phyloP scores from a whole-genome alignment of 2,329 filamentous ascomycete species.

The Leptodontidium sp. region DNA sequence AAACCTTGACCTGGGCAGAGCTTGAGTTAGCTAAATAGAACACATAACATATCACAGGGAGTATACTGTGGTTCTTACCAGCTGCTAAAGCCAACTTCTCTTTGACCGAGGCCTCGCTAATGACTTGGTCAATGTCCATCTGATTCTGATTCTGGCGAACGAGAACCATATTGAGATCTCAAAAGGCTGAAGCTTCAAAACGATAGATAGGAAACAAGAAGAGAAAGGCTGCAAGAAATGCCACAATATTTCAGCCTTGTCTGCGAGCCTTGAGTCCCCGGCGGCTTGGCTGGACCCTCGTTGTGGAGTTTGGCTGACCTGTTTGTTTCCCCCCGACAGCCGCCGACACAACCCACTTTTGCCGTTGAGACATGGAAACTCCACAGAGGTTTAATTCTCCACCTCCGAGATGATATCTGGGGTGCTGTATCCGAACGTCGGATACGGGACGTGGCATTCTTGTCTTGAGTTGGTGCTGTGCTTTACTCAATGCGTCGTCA shows the following conservation, averaged over 20 bases:
- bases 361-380: background rate
- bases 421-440: background rate
- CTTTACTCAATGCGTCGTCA: background rate
- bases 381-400: constrained; percentile 3
- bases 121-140: constrained; percentile 11
- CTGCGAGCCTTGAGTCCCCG: background rate
- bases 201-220: background rate
- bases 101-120: constrained; percentile 8
- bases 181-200: background rate
- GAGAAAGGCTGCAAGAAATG: constrained; percentile 11
- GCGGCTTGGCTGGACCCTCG: background rate
- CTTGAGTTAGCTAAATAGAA: constrained; percentile 1
- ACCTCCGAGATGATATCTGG: background rate
- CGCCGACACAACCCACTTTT: background rate
- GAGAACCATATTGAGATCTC: constrained; percentile 1
- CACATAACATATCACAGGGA: background rate
- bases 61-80: background rate
- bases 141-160: background rate
- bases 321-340: constrained; percentile 6
- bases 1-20: constrained; percentile 33
- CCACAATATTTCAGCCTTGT: constrained; percentile 4
- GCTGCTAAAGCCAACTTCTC: constrained; percentile 15
- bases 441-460: background rate
- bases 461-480: background rate
- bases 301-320: background rate